A percentile compares a stretch with the other conserved stretches of the same genome.
phyloP scores from a whole-genome alignment of 345 rosid species.

The Dipteronia sinensis region DNA sequence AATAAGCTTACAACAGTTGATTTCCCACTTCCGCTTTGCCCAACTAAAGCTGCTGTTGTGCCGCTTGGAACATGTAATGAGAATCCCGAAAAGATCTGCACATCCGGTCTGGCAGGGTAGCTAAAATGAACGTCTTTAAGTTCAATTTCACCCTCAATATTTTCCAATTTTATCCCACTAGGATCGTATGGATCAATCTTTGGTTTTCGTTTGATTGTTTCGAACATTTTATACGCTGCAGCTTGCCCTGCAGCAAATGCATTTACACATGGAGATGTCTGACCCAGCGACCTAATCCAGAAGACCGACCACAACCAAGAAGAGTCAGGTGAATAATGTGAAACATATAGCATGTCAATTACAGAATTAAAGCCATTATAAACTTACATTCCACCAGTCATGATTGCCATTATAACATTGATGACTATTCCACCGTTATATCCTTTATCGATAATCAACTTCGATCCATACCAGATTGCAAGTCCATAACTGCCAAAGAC shows the following conservation, averaged over 20 bases:
- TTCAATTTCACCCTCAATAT: constrained; percentile 57
- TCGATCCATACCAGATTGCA: constrained; percentile 77
- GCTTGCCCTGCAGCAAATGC: constrained; percentile 75
- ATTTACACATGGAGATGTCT: constrained; percentile 61
- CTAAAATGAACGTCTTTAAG: constrained; percentile 60
- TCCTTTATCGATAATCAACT: constrained; percentile 57
- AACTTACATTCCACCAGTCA: constrained; percentile 84
- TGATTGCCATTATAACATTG: constrained; percentile 58
- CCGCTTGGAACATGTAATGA: constrained; percentile 55
- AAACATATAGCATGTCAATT: neutral
- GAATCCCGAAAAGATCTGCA: constrained; percentile 65
- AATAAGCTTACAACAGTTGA: constrained; percentile 68
- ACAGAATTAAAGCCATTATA: neutral
- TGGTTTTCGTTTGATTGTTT: constrained; percentile 59
- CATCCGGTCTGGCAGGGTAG: constrained; percentile 76
- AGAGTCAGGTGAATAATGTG: neutral
- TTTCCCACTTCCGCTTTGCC: constrained; percentile 84
- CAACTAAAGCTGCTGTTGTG: constrained; percentile 64
- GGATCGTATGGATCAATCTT: constrained; percentile 53
- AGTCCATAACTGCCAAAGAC: constrained; percentile 59
- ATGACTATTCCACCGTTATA: constrained; percentile 81
- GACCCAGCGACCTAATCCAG: constrained; percentile 56
- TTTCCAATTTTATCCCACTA: constrained; percentile 46
- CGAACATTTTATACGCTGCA: constrained; percentile 75
- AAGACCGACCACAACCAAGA: neutral